Base-by-base conservation (phyloP, 768 basidiomycete genomes). In the Rhizopogon salebrosus region DNA sequence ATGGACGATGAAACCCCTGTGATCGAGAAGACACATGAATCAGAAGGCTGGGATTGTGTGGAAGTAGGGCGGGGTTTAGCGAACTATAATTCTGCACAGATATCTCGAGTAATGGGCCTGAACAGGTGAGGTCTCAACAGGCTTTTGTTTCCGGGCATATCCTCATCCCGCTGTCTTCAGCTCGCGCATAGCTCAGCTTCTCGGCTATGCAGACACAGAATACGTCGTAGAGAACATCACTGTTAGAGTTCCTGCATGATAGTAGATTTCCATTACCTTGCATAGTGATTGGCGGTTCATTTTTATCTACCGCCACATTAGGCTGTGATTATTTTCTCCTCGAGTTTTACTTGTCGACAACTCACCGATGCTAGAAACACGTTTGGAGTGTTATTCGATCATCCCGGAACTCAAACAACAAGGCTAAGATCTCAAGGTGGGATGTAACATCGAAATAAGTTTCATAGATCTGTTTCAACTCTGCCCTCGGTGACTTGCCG, bases 141-240 rank as follows among this genome's bases (percentile, higher is more conserved):
- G n/a, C 16, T 39, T 35, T 8, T 7, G 4, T 38, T n/a, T 23
- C 3, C n/a, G 11, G 5, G 10, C 8, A 9, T 37, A 14, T 31
- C 16, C 41, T 41, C 49, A 53, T 52, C 54, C 58, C 54, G 59
- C 29, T 53, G 0, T 42, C 48, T 56, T 49, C 16, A 98, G 95
- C 59, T 85, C 91, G 1, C 79, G 89, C 48, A 83, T 99, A 36
- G 74, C 86, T 8, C 80, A 84, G 54, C 62, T 94, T 6, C 69
- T 99, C 43, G 95, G 94, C 3, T 98, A 99, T 68, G 90, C 89
- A 13, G 97, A 99, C 64, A 89, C 92, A 24, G 97, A 98, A 67
- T 90, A 98, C 71, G 94, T 98, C 43, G 95, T 95, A 6, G 97
- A 98, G 64, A 92, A 94, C 62, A 85, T 97, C 61, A 92, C 90